Conservation (phyloP, 75 land plant species). For the Adiantum capillusveneris region DNA sequence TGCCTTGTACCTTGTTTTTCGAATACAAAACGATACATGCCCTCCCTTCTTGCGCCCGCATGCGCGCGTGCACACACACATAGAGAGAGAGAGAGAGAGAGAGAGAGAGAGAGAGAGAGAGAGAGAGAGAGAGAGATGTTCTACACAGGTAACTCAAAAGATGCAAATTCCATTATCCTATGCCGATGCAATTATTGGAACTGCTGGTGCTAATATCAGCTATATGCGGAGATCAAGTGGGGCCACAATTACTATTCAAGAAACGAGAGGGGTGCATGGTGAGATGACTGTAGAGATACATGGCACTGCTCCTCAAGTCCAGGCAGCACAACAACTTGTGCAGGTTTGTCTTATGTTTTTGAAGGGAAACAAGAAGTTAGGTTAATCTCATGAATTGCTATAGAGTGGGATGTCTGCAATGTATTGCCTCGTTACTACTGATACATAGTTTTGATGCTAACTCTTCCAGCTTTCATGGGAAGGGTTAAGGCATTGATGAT, state of each 20-base stretch:
- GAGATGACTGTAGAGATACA: conserved; percentile 52
- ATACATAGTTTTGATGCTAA: not conserved
- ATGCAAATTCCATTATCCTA: conserved; percentile 47
- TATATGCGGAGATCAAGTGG: conserved; percentile 46
- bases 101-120: no score
- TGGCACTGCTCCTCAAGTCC: conserved; percentile 47
- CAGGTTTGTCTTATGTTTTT: conserved; percentile 18
- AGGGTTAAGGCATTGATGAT: not conserved
- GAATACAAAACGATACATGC: no score
- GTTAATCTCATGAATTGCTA: not conserved
- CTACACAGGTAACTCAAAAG: conserved; percentile 48
- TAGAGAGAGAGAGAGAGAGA: no score
- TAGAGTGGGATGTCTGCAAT: not conserved
- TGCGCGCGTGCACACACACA: no score
- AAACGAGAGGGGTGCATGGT: conserved; percentile 38
- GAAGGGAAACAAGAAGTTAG: not conserved
- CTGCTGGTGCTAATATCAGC: conserved; percentile 44
- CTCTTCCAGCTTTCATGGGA: not conserved
- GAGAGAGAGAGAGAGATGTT: no score
- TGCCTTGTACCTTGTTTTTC: no score
- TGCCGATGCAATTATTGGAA: conserved; percentile 52
- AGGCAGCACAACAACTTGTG: conserved; percentile 41
- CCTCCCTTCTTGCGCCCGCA: no score
- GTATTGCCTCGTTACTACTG: not conserved
- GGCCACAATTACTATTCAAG: conserved; percentile 45